Evolutionary conservation across 345 rosid genomes (phyloP), one percentile per base, ranked within the genome.

Genomic region (Populus alba): DNA sequence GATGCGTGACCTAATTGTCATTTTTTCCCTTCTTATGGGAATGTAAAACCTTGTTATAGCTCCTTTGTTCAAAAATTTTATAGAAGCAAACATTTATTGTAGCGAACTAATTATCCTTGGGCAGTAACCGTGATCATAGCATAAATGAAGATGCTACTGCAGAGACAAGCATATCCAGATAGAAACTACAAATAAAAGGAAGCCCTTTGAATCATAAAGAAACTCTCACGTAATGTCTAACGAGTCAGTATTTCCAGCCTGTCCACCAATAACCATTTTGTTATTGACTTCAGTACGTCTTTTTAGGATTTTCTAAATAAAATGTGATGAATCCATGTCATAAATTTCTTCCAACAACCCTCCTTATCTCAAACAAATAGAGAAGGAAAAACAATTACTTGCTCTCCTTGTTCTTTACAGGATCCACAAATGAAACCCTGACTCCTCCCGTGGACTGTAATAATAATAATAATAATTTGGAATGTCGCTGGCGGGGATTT

Each of bases 391-490:
- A 6, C 22, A 29, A 51, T 35, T 68, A 85, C 94, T 84, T 86
- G 90, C 85, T 81, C 35, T 76, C 87, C 81, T 66, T 70, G 68
- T 81, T 82, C 77, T 74, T 43, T n/a, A 67, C 69, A 66, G 90
- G 86, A 80, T 89, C 87, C 76, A 73, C 66, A 68, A 82, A 75
- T 41, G 90, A 79, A 78, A 79, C 79, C 79, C 77, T 89, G 66
- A 80, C 51, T n/a, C 43, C 82, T 59, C 78, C 85, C 59, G 78
- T 81, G 27, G 27, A 25, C 27, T 25, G 27, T 29, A 25, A 25
- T 25, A 25, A 25, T 25, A 25, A 25, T 25, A 25, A 25, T 25
- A 25, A 25, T 25, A 25, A 25, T 9, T 23, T 47, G 37, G 18
- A 23, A 59, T 57, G 8, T 49, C 20, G 55, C 55, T 68, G 78